A percentile compares a stretch with the other conserved stretches of the same genome.
Evolutionary conservation across 345 rosid genomes (phyloP).

Genomic region (Fremontodendron californicum): DNA sequence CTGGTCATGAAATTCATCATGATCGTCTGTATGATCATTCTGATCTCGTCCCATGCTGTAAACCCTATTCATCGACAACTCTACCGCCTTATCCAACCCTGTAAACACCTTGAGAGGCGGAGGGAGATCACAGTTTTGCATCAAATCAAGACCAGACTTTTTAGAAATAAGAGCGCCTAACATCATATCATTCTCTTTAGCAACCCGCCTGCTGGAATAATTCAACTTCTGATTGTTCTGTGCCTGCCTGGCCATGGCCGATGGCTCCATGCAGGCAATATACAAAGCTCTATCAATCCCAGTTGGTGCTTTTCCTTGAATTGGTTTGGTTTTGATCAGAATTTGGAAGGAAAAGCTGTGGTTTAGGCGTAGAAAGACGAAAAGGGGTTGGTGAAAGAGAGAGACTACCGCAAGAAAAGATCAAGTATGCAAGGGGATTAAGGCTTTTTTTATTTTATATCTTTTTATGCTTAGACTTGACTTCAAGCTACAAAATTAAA

Average conservation of each 20-base stretch:
- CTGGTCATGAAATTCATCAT: background rate
- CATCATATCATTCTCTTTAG: slow-evolving; percentile 23
- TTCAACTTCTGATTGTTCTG: slow-evolving; percentile 16
- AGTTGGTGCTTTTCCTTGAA: background rate
- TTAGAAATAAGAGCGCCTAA: slow-evolving; percentile 23
- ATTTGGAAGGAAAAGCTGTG: background rate
- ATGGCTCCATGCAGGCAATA: background rate
- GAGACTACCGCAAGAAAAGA: slow-evolving; percentile 24
- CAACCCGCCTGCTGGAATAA: background rate
- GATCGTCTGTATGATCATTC: background rate
- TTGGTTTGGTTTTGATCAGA: background rate
- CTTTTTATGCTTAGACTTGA: background rate
- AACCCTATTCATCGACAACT: background rate
- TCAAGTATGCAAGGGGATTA: background rate
- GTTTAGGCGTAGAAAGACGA: background rate
- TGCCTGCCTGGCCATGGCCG: slow-evolving; percentile 10
- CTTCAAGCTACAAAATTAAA: background rate
- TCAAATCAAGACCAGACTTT: slow-evolving; percentile 19
- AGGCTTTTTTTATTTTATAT: background rate
- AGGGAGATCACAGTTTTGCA: slow-evolving; percentile 62
- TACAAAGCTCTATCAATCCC: background rate
- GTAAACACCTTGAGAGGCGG: slow-evolving; percentile 47
- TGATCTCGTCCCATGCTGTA: slow-evolving; percentile 1
- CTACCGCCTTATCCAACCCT: slow-evolving; percentile 26
- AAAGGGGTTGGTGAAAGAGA: background rate